phyloP scores from a whole-genome alignment of 495 filamentous ascomycete genomes.

The Penicillium paradoxum region DNA sequence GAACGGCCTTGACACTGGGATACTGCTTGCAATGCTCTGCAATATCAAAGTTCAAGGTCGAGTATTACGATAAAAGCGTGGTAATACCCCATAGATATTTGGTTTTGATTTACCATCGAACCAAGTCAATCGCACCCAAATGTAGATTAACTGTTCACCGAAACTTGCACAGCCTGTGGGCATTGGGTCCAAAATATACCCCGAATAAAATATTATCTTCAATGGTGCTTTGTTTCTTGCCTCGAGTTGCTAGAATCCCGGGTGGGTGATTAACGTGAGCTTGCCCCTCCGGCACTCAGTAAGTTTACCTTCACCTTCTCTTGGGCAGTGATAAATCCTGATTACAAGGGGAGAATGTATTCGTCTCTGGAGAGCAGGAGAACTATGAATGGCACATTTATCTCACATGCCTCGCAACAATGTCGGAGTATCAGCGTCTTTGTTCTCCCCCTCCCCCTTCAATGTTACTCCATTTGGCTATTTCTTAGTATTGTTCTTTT shows the following conservation, averaged over 20 bases:
- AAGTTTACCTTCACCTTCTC: too few relatives aligned
- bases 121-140: constrained; percentile 6
- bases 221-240: background rate
- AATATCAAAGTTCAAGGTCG: background rate
- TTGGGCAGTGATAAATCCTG: background rate
- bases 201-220: constrained; percentile 16
- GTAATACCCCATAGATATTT: constrained; percentile 4
- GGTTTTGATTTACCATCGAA: constrained; percentile 6
- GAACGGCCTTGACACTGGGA: background rate
- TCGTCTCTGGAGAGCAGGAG: background rate
- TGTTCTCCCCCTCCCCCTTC: constrained; percentile 12
- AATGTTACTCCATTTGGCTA: constrained; percentile 26
- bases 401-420: constrained; percentile 15
- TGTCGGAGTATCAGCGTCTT: constrained; percentile 9
- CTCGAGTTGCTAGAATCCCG: background rate
- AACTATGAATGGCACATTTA: background rate
- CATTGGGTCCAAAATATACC: constrained; percentile 17
- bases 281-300: too few relatives aligned
- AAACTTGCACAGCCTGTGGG: background rate
- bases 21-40: background rate
- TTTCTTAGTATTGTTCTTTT: constrained; percentile 10
- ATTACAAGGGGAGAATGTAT: background rate
- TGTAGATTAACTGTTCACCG: background rate
- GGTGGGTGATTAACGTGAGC: too few relatives aligned
- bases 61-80: background rate